These are phyloP conservation scores for Phylloporus scabripes DNA, from an alignment of 768 basidiomycete species.

Conservation along the genomic window DNA sequence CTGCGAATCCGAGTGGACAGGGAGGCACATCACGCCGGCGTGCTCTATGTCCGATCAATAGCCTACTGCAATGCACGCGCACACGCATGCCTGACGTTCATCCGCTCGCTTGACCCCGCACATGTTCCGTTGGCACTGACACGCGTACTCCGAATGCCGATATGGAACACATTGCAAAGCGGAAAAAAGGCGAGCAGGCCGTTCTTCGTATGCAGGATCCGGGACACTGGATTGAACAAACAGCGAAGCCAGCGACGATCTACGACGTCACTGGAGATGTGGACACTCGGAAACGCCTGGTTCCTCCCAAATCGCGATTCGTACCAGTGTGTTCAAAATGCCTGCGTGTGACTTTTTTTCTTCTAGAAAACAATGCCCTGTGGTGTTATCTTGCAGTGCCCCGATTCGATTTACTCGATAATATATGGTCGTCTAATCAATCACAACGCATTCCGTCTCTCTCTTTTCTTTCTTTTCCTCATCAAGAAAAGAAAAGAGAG, in stretches of 20 bases:
- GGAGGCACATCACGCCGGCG: not conserved
- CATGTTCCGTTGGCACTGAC: not conserved
- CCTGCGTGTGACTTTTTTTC: not conserved
- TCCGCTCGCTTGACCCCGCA: not conserved
- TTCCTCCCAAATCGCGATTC: no score
- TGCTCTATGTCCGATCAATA: not conserved
- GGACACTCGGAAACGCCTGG: no score
- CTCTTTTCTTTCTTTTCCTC: not conserved
- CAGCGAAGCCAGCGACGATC: not conserved
- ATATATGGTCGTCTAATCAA: no score
- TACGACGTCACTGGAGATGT: not conserved
- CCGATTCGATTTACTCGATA: no score
- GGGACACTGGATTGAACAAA: not conserved
- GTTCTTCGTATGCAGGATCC: not conserved
- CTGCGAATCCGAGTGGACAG: not conserved
- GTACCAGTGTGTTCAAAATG: not conserved
- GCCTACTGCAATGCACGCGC: not conserved
- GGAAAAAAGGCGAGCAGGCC: not conserved
- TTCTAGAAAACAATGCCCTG: not conserved
- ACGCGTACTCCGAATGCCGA: not conserved
- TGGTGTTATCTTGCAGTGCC: no score
- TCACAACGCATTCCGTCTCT: no score
- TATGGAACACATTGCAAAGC: conserved; percentile 1
- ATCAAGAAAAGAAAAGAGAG: not conserved
- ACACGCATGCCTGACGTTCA: not conserved